Evolutionary conservation across 148 eudicot genomes (phyloP).

Genomic region (Suaeda aralocaspica): DNA sequence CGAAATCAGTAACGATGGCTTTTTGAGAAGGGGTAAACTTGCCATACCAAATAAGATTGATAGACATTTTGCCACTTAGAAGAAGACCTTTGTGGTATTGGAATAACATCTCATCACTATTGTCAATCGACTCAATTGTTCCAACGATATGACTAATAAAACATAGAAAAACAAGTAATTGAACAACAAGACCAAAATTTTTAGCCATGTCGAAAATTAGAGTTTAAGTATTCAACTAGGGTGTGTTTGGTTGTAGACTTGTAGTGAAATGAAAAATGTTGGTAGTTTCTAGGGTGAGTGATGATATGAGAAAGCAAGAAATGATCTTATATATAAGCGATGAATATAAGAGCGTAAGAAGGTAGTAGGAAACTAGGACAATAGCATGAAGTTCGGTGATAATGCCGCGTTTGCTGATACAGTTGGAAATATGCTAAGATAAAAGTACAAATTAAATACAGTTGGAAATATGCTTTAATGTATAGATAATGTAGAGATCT

Average conservation of each 20-base stretch:
- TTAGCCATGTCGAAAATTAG: background rate
- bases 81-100: slow-evolving; percentile 34
- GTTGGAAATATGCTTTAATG: too few species aligned
- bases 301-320: background rate
- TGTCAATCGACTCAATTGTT: slow-evolving; percentile 1
- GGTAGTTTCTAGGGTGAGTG: background rate
- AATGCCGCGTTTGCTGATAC: slow-evolving; percentile 2
- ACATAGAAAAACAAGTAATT: background rate
- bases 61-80: slow-evolving; percentile 27
- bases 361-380: background rate
- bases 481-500: too few species aligned
- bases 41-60: slow-evolving; percentile 47
- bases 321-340: background rate
- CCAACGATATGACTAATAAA: background rate
- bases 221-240: too few species aligned
- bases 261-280: background rate
- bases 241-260: background rate
- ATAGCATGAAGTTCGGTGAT: background rate
- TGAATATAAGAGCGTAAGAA: background rate
- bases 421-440: too few species aligned
- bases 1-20: slow-evolving; percentile 32
- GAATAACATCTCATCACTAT: too few species aligned
- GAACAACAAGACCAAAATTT: background rate
- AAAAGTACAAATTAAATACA: too few species aligned
- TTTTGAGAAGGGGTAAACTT: slow-evolving; percentile 30